A percentile compares a stretch with the other conserved stretches of the same genome.
These are phyloP conservation scores for Tolypocladium capitatum DNA, from an alignment of 2,329 filamentous ascomycete genomes.

Conservation along the genomic window DNA sequence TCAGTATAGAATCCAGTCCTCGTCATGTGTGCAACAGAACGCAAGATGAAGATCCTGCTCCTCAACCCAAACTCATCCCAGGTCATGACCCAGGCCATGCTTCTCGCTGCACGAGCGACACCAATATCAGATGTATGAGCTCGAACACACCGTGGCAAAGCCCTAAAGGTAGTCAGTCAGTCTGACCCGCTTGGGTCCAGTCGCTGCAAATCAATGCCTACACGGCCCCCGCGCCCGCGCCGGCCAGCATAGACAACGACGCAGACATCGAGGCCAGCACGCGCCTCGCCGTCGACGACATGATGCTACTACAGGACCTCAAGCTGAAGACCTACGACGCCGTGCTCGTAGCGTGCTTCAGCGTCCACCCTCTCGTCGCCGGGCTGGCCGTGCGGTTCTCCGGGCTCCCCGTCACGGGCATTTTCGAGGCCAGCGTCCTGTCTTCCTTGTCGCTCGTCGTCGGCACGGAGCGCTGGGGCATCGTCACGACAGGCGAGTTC, in stretches of 20 bases:
- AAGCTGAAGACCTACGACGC: conserved; percentile 45
- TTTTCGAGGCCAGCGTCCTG: conserved; percentile 74
- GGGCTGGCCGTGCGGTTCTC: conserved; percentile 29
- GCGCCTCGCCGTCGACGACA: conserved; percentile 43
- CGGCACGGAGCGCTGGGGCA: conserved; percentile 52
- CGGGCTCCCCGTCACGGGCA: conserved; percentile 37
- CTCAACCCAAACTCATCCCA: conserved; percentile 69
- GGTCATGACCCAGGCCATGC: conserved; percentile 57
- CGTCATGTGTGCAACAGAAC: background rate
- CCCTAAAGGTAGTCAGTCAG: background rate
- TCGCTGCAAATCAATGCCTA: conserved; percentile 44
- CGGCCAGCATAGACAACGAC: conserved; percentile 67
- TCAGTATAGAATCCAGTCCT: background rate
- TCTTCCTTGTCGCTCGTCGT: conserved; percentile 40
- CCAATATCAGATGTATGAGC: conserved; percentile 15
- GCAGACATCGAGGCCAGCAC: conserved; percentile 53
- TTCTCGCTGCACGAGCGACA: conserved; percentile 6
- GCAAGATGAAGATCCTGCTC: conserved; percentile 40
- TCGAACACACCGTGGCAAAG: background rate
- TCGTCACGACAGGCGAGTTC: conserved; percentile 74
- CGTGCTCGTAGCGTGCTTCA: conserved; percentile 84
- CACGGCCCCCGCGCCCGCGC: conserved; percentile 48
- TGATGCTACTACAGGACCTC: conserved; percentile 23
- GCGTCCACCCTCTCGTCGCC: conserved; percentile 63
- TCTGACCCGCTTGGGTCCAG: conserved; percentile 13